A percentile compares a stretch with the other conserved stretches of the same genome.
Evolutionary conservation across 169 alveolate species (phyloP).

Genomic region (Eimeria praecox): DNA sequence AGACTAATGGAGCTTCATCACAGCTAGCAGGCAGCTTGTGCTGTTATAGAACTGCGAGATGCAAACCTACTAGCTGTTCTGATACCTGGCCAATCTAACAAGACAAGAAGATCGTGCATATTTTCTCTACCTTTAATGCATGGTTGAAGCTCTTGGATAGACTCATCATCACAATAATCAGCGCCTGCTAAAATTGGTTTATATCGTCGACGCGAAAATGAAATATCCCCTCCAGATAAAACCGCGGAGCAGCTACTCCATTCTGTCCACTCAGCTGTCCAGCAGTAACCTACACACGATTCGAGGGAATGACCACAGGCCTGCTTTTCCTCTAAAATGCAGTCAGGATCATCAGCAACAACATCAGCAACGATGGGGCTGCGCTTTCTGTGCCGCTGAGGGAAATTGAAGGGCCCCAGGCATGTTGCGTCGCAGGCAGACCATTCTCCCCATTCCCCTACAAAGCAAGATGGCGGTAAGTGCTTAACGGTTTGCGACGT

Average conservation of each 20-base stretch:
- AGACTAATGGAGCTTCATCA: background rate
- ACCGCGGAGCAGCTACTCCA: conserved; percentile 10
- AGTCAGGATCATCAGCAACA: background rate
- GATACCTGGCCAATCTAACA: background rate
- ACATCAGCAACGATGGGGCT: conserved; percentile 9
- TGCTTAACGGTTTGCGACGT: background rate
- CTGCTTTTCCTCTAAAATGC: conserved; percentile 48
- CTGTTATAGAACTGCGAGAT: background rate
- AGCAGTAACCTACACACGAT: conserved; percentile 34
- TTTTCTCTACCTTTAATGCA: background rate
- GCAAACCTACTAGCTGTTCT: background rate
- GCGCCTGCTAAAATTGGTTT: conserved; percentile 49
- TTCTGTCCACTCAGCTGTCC: conserved; percentile 61
- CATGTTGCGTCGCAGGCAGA: conserved; percentile 67
- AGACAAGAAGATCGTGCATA: background rate
- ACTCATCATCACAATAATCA: background rate
- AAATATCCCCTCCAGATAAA: background rate
- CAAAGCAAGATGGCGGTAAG: conserved; percentile 35
- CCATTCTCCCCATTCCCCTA: conserved; percentile 65
- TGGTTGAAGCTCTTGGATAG: background rate
- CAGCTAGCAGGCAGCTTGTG: background rate
- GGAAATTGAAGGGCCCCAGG: background rate
- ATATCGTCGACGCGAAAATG: background rate
- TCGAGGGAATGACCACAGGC: conserved; percentile 18
- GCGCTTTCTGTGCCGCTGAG: conserved; percentile 39